phyloP scores from a whole-genome alignment of 345 rosid genomes.

The Brassica rapa region DNA sequence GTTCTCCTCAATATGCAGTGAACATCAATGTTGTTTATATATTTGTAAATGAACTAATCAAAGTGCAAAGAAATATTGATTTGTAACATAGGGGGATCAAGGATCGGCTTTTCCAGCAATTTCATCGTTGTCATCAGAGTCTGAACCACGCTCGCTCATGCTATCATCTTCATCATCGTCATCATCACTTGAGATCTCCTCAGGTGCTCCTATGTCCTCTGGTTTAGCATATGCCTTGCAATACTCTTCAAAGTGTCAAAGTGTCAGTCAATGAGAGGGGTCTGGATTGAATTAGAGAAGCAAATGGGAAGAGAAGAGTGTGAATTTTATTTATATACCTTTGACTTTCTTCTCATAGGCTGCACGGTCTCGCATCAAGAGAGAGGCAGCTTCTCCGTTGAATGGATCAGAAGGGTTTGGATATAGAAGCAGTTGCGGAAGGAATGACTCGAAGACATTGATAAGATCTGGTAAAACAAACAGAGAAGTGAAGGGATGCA shows the following conservation, averaged over 20 bases:
- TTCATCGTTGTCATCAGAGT: conserved; percentile 56
- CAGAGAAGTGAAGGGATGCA: neutral
- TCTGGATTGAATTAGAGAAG: neutral
- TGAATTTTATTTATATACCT: conserved; percentile 36
- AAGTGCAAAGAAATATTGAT: conserved; percentile 22
- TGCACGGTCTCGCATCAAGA: conserved; percentile 58
- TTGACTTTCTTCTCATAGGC: conserved; percentile 65
- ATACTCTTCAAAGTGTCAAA: conserved; percentile 43
- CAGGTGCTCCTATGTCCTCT: conserved; percentile 45
- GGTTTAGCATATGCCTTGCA: conserved; percentile 66
- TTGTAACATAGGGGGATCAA: conserved; percentile 16
- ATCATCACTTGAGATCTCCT: conserved; percentile 52
- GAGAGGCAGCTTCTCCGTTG: conserved; percentile 79
- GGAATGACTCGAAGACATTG: conserved; percentile 76
- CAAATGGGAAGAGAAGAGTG: neutral
- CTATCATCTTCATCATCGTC: conserved; percentile 52
- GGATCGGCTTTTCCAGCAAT: conserved; percentile 60
- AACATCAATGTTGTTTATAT: conserved; percentile 6
- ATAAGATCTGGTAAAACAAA: conserved; percentile 57
- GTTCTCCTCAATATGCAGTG: conserved; percentile 27
- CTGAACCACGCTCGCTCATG: conserved; percentile 47
- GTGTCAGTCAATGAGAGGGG: conserved; percentile 2
- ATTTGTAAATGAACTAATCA: neutral
- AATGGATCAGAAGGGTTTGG: conserved; percentile 80
- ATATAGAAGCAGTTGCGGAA: conserved; percentile 77